Evolutionary conservation across 352 stramenopile species (phyloP).

Genomic region (Phytophthora boehmeriae): DNA sequence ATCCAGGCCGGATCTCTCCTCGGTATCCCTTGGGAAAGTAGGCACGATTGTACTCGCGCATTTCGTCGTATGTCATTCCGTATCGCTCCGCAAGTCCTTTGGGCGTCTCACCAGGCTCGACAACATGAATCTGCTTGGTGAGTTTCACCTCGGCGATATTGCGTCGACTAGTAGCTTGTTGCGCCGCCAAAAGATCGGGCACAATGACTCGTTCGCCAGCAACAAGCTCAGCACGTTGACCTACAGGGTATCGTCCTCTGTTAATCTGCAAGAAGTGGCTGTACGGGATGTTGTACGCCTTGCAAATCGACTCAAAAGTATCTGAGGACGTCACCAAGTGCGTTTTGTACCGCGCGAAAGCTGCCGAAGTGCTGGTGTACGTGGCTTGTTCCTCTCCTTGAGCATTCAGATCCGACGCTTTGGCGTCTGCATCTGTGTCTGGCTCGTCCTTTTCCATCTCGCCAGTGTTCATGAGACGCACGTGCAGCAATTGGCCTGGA

Average conservation of each 20-base stretch:
- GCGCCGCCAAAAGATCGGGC: slow-evolving; percentile 60
- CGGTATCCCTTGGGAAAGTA: slow-evolving; percentile 90
- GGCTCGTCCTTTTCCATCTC: slow-evolving; percentile 54
- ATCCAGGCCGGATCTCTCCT: slow-evolving; percentile 73
- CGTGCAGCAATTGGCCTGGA: slow-evolving; percentile 76
- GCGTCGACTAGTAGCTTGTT: slow-evolving; percentile 56
- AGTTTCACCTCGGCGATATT: slow-evolving; percentile 85
- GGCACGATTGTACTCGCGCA: slow-evolving; percentile 84
- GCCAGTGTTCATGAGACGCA: slow-evolving; percentile 80
- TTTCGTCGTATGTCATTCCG: slow-evolving; percentile 85
- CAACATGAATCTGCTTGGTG: slow-evolving; percentile 87
- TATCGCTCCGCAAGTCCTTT: slow-evolving; percentile 63
- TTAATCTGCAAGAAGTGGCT: slow-evolving; percentile 80
- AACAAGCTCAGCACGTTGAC: slow-evolving; percentile 63
- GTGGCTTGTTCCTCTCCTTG: slow-evolving; percentile 24
- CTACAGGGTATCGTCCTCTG: slow-evolving; percentile 68
- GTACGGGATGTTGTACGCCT: slow-evolving; percentile 72
- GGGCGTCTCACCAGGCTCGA: slow-evolving; percentile 77
- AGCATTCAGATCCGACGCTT: slow-evolving; percentile 11
- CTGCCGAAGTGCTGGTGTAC: slow-evolving; percentile 44
- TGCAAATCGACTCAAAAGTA: slow-evolving; percentile 79
- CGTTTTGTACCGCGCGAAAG: slow-evolving; percentile 74
- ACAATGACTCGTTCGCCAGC: slow-evolving; percentile 77
- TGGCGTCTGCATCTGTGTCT: slow-evolving; percentile 16
- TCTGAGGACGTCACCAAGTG: slow-evolving; percentile 57